A percentile compares a stretch with the other conserved stretches of the same genome.
These are phyloP conservation scores for Myriosclerotinia duriaeana DNA, from an alignment of 2,329 filamentous ascomycete genomes.

Conservation along the genomic window DNA sequence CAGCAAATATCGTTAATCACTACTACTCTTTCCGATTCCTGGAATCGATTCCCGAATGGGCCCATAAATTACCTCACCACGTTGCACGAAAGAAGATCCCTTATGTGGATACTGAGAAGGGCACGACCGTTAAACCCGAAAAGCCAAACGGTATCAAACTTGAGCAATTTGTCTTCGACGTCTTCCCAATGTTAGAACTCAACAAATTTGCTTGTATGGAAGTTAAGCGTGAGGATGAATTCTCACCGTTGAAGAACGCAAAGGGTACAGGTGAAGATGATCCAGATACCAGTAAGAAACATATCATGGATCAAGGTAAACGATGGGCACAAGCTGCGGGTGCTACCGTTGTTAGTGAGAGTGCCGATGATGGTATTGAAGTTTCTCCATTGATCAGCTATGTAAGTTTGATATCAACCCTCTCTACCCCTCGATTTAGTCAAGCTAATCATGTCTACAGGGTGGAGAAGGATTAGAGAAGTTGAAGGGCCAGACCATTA, in stretches of 20 bases:
- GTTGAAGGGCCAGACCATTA: slow-evolving; percentile 53
- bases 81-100: slow-evolving; percentile 99
- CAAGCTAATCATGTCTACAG: slow-evolving; percentile 54
- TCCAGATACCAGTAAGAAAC: slow-evolving; percentile 84
- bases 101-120: slow-evolving; percentile 71
- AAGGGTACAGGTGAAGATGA: slow-evolving; percentile 86
- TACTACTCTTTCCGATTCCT: slow-evolving; percentile 97
- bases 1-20: slow-evolving; percentile 99
- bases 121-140: slow-evolving; percentile 82
- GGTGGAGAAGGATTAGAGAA: slow-evolving; percentile 63
- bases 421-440: not conserved
- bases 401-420: slow-evolving; percentile 57
- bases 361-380: slow-evolving; percentile 69
- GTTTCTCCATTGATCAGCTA: slow-evolving; percentile 94
- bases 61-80: slow-evolving; percentile 85
- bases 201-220: slow-evolving; percentile 94
- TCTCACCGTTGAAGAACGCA: slow-evolving; percentile 93
- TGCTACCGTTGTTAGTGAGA: slow-evolving; percentile 67
- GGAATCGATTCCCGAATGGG: slow-evolving; percentile 84
- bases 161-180: slow-evolving; percentile 98
- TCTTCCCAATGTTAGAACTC: slow-evolving; percentile 85
- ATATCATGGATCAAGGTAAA: slow-evolving; percentile 87
- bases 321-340: slow-evolving; percentile 82
- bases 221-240: slow-evolving; percentile 95
- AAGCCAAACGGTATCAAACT: slow-evolving; percentile 98